phyloP scores from a whole-genome alignment of 495 filamentous ascomycete species.

The Penicillium steckii region DNA sequence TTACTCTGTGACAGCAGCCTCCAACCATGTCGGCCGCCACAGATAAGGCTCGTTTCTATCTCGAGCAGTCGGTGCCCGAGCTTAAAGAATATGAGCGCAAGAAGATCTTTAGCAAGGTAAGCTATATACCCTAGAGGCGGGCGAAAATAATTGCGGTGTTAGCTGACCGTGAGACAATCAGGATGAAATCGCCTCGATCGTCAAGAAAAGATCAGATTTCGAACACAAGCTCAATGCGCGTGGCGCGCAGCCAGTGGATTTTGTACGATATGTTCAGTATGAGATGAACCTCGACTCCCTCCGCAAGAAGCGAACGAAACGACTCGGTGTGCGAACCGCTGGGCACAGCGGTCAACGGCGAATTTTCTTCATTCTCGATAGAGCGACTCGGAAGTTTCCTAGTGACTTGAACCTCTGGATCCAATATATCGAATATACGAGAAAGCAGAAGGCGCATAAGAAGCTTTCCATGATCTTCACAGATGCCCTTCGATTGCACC shows the following conservation, averaged over 20 bases:
- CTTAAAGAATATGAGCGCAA: constrained; percentile 86
- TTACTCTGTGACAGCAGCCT: constrained; percentile 9
- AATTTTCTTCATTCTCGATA: constrained; percentile 85
- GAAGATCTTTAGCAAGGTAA: constrained; percentile 78
- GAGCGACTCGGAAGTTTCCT: constrained; percentile 81
- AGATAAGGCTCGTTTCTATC: constrained; percentile 92
- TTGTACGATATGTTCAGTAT: constrained; percentile 82
- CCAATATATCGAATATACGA: constrained; percentile 82
- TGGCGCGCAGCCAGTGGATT: constrained; percentile 72
- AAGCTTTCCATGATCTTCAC: constrained; percentile 77
- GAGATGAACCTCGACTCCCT: constrained; percentile 87
- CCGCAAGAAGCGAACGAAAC: constrained; percentile 75
- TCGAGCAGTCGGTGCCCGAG: constrained; percentile 88
- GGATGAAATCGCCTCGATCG: constrained; percentile 85
- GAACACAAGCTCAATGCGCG: constrained; percentile 87
- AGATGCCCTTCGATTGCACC: constrained; percentile 76
- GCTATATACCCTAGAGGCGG: background rate
- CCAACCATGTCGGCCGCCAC: constrained; percentile 72
- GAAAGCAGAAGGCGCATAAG: constrained; percentile 72
- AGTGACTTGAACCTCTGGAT: constrained; percentile 85
- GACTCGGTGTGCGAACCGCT: constrained; percentile 66
- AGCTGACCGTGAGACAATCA: constrained; percentile 29
- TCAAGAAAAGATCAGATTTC: constrained; percentile 86
- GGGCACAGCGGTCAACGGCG: constrained; percentile 70
- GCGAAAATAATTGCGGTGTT: constrained; percentile 1